Conservation (phyloP, 1,284 basidiomycete species). For the Cystobasidium slooffiae region DNA sequence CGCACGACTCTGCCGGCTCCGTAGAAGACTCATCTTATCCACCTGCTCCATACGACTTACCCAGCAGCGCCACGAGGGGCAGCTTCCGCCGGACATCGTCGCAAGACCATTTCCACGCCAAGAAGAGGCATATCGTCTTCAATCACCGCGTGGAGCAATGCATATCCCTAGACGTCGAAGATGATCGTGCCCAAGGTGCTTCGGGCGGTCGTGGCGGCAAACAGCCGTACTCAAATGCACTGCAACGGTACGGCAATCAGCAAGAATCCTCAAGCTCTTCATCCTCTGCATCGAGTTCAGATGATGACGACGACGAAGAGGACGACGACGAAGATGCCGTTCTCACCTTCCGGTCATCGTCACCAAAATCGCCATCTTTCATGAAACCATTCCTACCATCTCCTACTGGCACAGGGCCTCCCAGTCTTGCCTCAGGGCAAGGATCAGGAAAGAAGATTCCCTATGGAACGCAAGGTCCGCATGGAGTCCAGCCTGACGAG, state of each 20-base stretch:
- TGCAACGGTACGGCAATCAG: conserved; percentile 31
- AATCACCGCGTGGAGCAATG: conserved; percentile 98
- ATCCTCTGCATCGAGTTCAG: conserved; percentile 26
- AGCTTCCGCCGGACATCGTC: conserved; percentile 19
- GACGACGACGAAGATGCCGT: conserved; percentile 66
- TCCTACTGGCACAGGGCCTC: conserved; percentile 17
- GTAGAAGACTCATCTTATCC: neutral
- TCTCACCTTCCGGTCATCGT: conserved; percentile 59
- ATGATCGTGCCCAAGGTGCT: conserved; percentile 42
- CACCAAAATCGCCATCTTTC: conserved; percentile 45
- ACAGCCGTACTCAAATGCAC: conserved; percentile 38
- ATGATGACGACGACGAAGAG: conserved; percentile 58
- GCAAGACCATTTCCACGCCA: conserved; percentile 36
- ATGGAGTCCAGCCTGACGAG: conserved; percentile 22
- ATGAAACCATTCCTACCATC: conserved; percentile 40
- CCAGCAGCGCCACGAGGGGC: neutral
- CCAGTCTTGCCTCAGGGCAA: neutral
- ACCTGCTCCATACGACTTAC: conserved; percentile 14
- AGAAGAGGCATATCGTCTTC: conserved; percentile 87
- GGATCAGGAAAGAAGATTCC: conserved; percentile 6
- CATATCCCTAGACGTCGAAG: conserved; percentile 75
- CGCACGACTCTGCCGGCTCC: neutral
- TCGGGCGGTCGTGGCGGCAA: neutral
- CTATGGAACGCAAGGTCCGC: neutral
- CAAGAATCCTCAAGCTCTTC: conserved; percentile 26